Percentiles rank a stretch among this genome's conserved stretches.
These are phyloP conservation scores for Rhizoctonia solani DNA, from an alignment of 1,284 basidiomycete genomes.

Conservation along the genomic window DNA sequence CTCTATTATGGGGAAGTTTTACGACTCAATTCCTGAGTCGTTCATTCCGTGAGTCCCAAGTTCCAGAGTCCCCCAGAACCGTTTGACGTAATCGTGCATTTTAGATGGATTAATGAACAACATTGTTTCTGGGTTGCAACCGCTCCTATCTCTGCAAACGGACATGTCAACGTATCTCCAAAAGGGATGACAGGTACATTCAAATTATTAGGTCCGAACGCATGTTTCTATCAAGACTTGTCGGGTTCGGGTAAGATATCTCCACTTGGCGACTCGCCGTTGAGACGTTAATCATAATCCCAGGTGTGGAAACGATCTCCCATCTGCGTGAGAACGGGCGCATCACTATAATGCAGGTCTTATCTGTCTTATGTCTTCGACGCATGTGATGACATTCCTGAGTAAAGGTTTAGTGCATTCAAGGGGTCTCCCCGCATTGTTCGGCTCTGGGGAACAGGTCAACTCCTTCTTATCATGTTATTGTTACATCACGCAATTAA, in stretches of 20 bases:
- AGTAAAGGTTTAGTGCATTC: constrained; percentile 24
- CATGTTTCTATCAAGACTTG: constrained; percentile 64
- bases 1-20: constrained; percentile 55
- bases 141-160: constrained; percentile 54
- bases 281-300: background rate
- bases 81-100: background rate
- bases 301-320: constrained; percentile 61
- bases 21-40: constrained; percentile 53
- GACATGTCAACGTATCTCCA: constrained; percentile 60
- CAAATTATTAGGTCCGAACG: constrained; percentile 53
- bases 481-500: background rate
- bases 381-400: background rate
- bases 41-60: constrained; percentile 43
- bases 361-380: constrained; percentile 46
- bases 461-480: constrained; percentile 2
- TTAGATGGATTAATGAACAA: constrained; percentile 56
- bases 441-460: constrained; percentile 59
- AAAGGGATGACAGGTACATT: constrained; percentile 54
- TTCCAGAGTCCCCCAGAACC: background rate
- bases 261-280: background rate
- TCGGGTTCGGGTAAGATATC: constrained; percentile 56
- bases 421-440: constrained; percentile 53
- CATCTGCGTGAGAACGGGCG: constrained; percentile 62
- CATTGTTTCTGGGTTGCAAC: constrained; percentile 64
- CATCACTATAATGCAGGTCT: constrained; percentile 57